These are phyloP conservation scores for Vanderwaltozyma verrucispora DNA, from an alignment of 805 yeast genomes.

Conservation along the genomic window DNA sequence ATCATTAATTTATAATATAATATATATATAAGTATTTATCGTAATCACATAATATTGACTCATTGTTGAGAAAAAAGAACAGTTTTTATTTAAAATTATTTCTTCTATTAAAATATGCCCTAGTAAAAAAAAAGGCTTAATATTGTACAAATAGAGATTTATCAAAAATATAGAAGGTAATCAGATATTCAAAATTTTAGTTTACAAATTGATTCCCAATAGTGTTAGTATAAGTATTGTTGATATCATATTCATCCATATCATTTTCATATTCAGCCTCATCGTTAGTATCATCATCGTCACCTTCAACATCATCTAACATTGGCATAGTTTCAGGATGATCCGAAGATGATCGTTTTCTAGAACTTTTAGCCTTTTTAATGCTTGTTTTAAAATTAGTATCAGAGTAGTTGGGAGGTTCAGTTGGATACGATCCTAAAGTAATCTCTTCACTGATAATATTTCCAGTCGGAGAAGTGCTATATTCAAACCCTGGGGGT, in stretches of 20 bases:
- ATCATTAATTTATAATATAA: background rate
- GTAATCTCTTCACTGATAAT: constrained; percentile 24
- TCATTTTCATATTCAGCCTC: constrained; percentile 2
- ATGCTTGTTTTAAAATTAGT: no score
- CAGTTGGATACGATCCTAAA: constrained; percentile 27
- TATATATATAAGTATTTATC: no score
- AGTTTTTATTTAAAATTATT: no score
- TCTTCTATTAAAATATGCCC: no score
- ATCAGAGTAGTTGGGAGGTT: constrained; percentile 30
- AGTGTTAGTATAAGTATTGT: background rate
- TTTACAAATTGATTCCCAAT: background rate
- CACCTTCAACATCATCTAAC: constrained; percentile 8
- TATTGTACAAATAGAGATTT: no score
- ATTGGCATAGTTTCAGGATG: background rate
- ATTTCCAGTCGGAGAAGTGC: constrained; percentile 16
- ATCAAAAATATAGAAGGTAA: no score
- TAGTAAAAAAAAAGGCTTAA: no score
- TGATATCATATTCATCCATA: constrained; percentile 1
- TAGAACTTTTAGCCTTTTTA: no score
- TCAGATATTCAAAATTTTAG: background rate
- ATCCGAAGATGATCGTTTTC: no score
- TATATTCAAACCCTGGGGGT: constrained; percentile 30
- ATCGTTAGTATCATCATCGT: constrained; percentile 8
- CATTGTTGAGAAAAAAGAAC: no score
- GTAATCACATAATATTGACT: background rate